Percentiles rank a stretch among this genome's conserved stretches.
These are phyloP conservation scores for Solanum gracilifrons DNA, from an alignment of 257 asterid genomes.

Conservation along the genomic window DNA sequence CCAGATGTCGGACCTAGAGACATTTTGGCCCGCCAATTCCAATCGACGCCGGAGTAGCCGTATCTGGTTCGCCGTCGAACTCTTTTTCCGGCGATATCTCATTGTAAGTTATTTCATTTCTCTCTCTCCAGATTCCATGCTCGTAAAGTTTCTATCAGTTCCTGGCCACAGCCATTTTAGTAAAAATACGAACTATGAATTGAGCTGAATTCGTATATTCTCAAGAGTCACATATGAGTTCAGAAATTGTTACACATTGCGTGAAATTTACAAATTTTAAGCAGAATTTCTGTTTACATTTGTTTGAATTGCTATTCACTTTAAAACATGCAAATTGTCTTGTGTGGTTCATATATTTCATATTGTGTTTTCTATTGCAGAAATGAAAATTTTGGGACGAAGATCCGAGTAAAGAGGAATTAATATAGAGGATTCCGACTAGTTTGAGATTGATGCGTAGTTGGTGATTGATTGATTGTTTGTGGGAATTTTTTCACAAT, in stretches of 20 bases:
- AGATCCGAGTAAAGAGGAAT: not conserved
- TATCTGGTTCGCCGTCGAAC: not conserved
- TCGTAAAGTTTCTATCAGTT: not conserved
- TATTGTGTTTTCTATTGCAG: not conserved
- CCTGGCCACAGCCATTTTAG: not conserved
- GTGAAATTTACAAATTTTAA: not conserved
- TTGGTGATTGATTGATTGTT: not conserved
- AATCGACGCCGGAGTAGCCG: not conserved
- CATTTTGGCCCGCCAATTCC: not conserved
- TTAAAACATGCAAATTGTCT: not conserved
- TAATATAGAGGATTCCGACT: not conserved
- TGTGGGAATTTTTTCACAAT: conserved; percentile 3
- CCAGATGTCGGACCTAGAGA: not conserved
- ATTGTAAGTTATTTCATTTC: not conserved
- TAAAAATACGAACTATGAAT: not conserved
- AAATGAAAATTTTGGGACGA: no score
- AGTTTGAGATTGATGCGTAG: not conserved
- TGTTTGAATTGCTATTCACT: not conserved
- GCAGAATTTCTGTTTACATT: not conserved
- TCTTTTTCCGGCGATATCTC: not conserved
- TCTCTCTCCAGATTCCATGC: not conserved
- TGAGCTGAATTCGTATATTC: not conserved
- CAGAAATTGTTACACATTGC: not conserved
- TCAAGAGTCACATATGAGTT: not conserved
- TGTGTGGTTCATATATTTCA: not conserved